These are phyloP conservation scores for Leishmania martiniquensis DNA, from an alignment of 208 protist species.

Conservation along the genomic window DNA sequence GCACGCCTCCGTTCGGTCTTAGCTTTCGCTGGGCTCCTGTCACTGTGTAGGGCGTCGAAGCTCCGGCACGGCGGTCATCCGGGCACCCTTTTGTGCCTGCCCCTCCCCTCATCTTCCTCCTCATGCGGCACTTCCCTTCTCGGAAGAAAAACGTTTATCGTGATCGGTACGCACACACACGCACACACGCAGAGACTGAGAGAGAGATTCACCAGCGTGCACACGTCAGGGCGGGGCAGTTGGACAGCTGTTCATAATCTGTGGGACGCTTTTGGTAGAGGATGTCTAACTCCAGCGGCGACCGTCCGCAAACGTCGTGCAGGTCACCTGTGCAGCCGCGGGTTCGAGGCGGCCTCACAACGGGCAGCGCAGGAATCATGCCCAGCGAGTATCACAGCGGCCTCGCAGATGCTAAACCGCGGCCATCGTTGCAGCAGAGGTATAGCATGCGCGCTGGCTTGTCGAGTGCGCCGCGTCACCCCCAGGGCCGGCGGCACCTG, in stretches of 20 bases:
- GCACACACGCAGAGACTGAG: too few relatives aligned
- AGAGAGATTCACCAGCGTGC: too few relatives aligned
- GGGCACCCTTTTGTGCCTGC: too few relatives aligned
- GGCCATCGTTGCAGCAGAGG: conserved; percentile 9
- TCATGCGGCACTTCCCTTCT: background rate
- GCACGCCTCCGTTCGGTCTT: too few relatives aligned
- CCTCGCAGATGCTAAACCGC: conserved; percentile 1
- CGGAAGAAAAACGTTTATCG: background rate
- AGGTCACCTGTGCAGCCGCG: conserved; percentile 12
- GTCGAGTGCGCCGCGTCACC: background rate
- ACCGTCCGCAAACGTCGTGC: conserved; percentile 17
- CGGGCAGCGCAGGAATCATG: conserved; percentile 36
- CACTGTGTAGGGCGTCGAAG: background rate
- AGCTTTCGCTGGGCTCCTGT: too few relatives aligned
- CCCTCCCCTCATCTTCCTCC: background rate
- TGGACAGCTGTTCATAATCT: background rate
- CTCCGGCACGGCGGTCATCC: background rate
- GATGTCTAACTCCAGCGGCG: conserved; percentile 13
- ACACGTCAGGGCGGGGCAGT: background rate
- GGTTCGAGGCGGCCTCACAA: conserved; percentile 20
- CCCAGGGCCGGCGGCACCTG: conserved; percentile 44
- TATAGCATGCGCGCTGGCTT: conserved; percentile 11
- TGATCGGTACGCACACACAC: background rate
- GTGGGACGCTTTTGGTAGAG: too few relatives aligned
- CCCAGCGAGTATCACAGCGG: conserved; percentile 20